Percentiles rank a stretch among this genome's conserved stretches.
Evolutionary conservation across 164 flowering plant genomes (phyloP).

Genomic region (Buxus sempervirens): DNA sequence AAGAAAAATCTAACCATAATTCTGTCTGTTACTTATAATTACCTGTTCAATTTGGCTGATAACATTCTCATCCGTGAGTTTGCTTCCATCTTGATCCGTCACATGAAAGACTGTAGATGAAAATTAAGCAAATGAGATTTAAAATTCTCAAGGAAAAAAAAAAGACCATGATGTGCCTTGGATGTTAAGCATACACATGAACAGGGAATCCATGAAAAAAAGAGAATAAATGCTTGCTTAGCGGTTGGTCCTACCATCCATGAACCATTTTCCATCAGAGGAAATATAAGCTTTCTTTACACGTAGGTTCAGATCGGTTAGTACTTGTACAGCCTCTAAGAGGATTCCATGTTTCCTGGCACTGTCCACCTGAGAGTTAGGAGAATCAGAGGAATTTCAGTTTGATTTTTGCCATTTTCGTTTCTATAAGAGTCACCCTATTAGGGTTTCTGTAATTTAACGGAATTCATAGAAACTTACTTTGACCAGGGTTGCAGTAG

Average conservation of each 20-base stretch:
- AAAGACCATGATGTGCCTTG: neutral
- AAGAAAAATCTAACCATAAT: too few relatives aligned
- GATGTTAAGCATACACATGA: neutral
- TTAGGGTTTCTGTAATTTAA: neutral
- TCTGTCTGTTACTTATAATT: neutral
- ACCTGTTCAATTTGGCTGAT: slow-evolving; percentile 70
- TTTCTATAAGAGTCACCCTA: neutral
- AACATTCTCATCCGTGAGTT: slow-evolving; percentile 61
- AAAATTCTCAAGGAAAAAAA: neutral
- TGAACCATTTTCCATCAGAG: slow-evolving; percentile 67
- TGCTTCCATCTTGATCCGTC: slow-evolving; percentile 62
- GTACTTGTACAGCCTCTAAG: slow-evolving; percentile 62
- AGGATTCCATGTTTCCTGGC: slow-evolving; percentile 60
- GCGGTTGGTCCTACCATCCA: slow-evolving; percentile 47
- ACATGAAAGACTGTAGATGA: slow-evolving; percentile 66
- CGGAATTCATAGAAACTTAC: slow-evolving; percentile 28
- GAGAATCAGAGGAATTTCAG: neutral
- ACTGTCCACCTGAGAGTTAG: slow-evolving; percentile 49
- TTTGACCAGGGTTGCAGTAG: slow-evolving; percentile 61
- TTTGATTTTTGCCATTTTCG: neutral
- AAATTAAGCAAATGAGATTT: neutral
- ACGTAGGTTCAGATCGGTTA: slow-evolving; percentile 62
- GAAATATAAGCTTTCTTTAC: slow-evolving; percentile 64
- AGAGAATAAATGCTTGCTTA: neutral
- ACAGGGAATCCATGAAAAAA: neutral